These are phyloP conservation scores for Ophiocordyceps camponoti-leonardi DNA, from an alignment of 2,329 filamentous ascomycete genomes.

Conservation along the genomic window DNA sequence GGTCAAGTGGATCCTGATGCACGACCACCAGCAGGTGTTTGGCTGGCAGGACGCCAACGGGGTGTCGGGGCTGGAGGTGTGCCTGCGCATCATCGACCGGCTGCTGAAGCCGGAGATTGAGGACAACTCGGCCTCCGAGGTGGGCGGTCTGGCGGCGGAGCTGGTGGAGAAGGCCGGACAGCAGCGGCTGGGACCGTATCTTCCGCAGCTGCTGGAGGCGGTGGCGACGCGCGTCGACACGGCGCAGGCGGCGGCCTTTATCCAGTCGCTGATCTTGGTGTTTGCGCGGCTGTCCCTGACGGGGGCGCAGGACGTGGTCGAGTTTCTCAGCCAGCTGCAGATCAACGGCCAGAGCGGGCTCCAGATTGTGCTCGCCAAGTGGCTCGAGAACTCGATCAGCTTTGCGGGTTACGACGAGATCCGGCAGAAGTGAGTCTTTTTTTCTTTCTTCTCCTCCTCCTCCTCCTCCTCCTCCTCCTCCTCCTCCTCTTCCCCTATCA, in stretches of 20 bases:
- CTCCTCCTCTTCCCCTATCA: background rate
- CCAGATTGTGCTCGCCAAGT: constrained; percentile 78
- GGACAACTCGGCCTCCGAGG: constrained; percentile 88
- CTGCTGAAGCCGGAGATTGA: constrained; percentile 71
- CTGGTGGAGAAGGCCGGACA: constrained; percentile 90
- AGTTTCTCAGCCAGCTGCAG: constrained; percentile 74
- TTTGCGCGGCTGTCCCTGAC: constrained; percentile 81
- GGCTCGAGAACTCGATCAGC: constrained; percentile 91
- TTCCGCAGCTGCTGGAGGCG: constrained; percentile 74
- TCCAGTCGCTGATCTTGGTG: constrained; percentile 88
- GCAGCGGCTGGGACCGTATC: constrained; percentile 75
- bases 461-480: constrained; percentile 4
- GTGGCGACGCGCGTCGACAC: constrained; percentile 73
- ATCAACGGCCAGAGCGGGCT: constrained; percentile 70
- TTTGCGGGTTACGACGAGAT: constrained; percentile 99
- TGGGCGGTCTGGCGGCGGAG: constrained; percentile 84
- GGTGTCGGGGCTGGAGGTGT: constrained; percentile 73
- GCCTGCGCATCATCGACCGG: constrained; percentile 81
- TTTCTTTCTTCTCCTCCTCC: too few species aligned
- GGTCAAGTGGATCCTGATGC: constrained; percentile 74
- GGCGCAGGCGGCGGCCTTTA: constrained; percentile 74
- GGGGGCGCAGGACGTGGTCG: constrained; percentile 74
- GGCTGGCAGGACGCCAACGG: constrained; percentile 67
- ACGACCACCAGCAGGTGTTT: constrained; percentile 82
- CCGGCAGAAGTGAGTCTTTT: constrained; percentile 82